Evolutionary conservation across 805 yeast species (phyloP).

Genomic region (Cyberlindnera xylosilytica): DNA sequence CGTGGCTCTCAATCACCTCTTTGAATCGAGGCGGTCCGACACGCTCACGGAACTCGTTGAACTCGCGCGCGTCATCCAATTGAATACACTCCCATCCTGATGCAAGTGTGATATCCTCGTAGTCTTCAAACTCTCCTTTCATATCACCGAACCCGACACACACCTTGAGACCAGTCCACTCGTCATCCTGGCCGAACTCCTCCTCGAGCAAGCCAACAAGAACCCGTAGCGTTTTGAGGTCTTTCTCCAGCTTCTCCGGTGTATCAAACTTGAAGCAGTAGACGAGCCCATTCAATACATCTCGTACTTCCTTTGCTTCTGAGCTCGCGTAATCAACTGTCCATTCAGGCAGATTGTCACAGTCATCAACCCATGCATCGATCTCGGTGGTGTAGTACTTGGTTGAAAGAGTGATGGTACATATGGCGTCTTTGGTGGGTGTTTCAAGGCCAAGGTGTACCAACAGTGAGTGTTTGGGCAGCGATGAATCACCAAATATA

Average conservation of each 20-base stretch:
- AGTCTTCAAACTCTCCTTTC: conserved; percentile 22
- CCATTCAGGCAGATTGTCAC: conserved; percentile 32
- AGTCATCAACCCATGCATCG: conserved; percentile 31
- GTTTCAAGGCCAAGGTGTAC: conserved; percentile 1
- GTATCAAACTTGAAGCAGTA: conserved; percentile 17
- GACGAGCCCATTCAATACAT: conserved; percentile 30
- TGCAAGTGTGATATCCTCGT: conserved; percentile 37
- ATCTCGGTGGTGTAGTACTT: conserved; percentile 31
- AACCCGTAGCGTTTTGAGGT: neutral
- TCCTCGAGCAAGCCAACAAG: neutral
- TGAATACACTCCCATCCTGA: conserved; percentile 41
- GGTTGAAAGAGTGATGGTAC: conserved; percentile 25
- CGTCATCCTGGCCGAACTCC: conserved; percentile 3
- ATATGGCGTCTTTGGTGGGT: conserved; percentile 7
- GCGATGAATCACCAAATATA: conserved; percentile 8
- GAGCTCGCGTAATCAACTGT: conserved; percentile 3
- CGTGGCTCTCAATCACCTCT: conserved; percentile 47
- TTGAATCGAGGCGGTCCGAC: conserved; percentile 40
- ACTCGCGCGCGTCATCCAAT: conserved; percentile 30
- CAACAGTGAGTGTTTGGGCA: conserved; percentile 10
- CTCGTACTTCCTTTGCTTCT: conserved; percentile 26
- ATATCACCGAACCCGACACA: conserved; percentile 31
- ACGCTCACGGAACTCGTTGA: conserved; percentile 41
- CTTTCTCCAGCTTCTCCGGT: neutral
- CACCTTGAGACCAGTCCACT: conserved; percentile 12